Conservation (phyloP, 345 rosid genomes). For the Citrus unshiu region DNA sequence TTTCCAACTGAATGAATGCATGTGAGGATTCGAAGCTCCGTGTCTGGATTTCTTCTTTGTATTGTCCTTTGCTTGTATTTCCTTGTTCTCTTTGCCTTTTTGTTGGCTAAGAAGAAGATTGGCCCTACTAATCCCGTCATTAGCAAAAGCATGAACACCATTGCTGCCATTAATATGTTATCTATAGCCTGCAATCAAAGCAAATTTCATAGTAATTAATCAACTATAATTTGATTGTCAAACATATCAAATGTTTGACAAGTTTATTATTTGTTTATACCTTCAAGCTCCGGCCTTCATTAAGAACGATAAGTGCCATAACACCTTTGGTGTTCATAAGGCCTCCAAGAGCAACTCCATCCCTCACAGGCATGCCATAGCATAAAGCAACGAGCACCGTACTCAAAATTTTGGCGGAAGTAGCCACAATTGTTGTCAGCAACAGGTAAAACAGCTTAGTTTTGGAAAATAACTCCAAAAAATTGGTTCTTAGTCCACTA, state of each 20-base stretch:
- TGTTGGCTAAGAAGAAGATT: neutral
- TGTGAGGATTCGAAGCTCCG: slow-evolving; percentile 18
- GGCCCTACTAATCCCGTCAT: slow-evolving; percentile 1
- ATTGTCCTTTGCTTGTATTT: neutral
- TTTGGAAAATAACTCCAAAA: neutral
- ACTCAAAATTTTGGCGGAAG: slow-evolving; percentile 37
- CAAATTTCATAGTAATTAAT: neutral
- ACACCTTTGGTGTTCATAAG: slow-evolving; percentile 77
- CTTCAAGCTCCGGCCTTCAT: slow-evolving; percentile 43
- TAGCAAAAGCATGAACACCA: neutral
- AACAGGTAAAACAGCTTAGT: neutral
- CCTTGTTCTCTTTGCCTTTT: neutral
- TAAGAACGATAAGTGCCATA: slow-evolving; percentile 42
- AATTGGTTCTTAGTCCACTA: slow-evolving; percentile 34
- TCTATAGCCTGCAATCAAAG: slow-evolving; percentile 6
- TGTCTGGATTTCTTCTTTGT: neutral
- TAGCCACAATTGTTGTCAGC: slow-evolving; percentile 10
- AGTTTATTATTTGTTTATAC: slow-evolving; percentile 13
- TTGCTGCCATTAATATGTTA: neutral
- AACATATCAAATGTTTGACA: neutral
- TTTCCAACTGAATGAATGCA: slow-evolving; percentile 21
- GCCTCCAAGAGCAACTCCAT: slow-evolving; percentile 42
- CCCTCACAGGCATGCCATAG: slow-evolving; percentile 28
- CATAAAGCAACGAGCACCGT: slow-evolving; percentile 27
- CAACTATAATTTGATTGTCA: neutral